Conservation (phyloP, 139 green algal species). For the Marvania coccoides region DNA sequence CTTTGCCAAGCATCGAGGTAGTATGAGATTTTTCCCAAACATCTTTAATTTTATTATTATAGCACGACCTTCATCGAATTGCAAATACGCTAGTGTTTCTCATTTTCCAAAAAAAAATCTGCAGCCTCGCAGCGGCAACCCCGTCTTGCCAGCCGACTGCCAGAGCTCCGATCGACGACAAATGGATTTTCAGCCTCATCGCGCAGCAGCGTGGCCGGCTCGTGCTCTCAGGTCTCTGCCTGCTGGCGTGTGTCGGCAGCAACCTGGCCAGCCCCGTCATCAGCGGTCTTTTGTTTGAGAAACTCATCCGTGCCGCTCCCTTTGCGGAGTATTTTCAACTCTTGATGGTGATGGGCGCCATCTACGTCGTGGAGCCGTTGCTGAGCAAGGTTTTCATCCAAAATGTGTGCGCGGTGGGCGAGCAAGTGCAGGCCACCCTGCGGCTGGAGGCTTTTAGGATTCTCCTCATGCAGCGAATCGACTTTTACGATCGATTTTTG, state of each 20-base stretch:
- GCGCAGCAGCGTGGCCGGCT: conserved; percentile 50
- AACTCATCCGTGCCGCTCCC: conserved; percentile 54
- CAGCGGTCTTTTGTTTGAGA: conserved; percentile 73
- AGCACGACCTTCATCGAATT: too few species aligned
- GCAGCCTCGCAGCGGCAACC: too few species aligned
- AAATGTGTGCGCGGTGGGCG: conserved; percentile 53
- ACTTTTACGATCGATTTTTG: conserved; percentile 49
- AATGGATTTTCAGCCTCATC: conserved; percentile 24
- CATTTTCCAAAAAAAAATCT: too few species aligned
- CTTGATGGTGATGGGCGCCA: conserved; percentile 44
- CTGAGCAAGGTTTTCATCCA: conserved; percentile 77
- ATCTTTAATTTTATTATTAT: too few species aligned
- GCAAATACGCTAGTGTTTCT: too few species aligned
- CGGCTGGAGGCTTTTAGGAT: conserved; percentile 73
- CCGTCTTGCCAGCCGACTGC: not conserved
- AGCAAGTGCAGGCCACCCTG: conserved; percentile 50
- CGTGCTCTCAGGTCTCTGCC: conserved; percentile 28
- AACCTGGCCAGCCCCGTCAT: conserved; percentile 79
- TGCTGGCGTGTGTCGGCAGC: conserved; percentile 64
- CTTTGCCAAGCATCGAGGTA: too few species aligned
- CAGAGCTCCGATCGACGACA: conserved; percentile 11
- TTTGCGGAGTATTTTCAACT: conserved; percentile 42
- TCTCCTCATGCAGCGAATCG: conserved; percentile 70
- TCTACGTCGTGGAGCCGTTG: conserved; percentile 79
- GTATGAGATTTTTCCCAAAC: too few species aligned